phyloP scores from a whole-genome alignment of 176 grass and related monocot species.

The sorghum (Sorghum bicolor) region DNA sequence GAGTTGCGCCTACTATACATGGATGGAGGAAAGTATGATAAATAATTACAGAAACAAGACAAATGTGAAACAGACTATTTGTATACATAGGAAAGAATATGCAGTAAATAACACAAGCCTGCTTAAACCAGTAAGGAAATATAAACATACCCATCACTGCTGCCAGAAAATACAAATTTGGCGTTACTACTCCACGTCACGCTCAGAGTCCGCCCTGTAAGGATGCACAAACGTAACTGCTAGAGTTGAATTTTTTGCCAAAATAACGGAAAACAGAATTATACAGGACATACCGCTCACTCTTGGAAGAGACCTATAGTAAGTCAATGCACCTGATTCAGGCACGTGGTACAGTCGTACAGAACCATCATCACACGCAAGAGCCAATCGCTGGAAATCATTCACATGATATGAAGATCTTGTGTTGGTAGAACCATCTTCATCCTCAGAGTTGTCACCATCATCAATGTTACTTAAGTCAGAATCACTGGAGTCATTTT shows the following conservation, averaged over 20 bases:
- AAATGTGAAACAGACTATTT: not conserved
- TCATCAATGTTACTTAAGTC: conserved; percentile 71
- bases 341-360: conserved; percentile 70
- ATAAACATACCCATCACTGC: conserved; percentile 82
- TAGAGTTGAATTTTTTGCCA: conserved; percentile 4
- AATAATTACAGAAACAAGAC: not conserved
- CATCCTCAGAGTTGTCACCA: conserved; percentile 56
- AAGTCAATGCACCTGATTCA: conserved; percentile 67
- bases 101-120: not conserved
- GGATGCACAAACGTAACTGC: conserved; percentile 10
- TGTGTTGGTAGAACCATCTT: conserved; percentile 37
- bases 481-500: conserved; percentile 43
- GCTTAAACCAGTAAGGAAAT: conserved; percentile 8
- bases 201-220: conserved; percentile 75
- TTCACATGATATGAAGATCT: conserved; percentile 26
- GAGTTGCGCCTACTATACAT: too few species aligned
- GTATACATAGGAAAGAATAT: not conserved
- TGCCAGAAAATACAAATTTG: conserved; percentile 81
- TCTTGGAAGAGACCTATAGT: conserved; percentile 79
- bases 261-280: conserved; percentile 21
- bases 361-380: conserved; percentile 93
- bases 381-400: conserved; percentile 53
- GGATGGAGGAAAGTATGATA: not conserved
- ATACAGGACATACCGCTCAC: conserved; percentile 67
- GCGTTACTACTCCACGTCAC: conserved; percentile 82